These are phyloP conservation scores for Parachlorella kessleri DNA, from an alignment of 139 green algal species.

Conservation along the genomic window DNA sequence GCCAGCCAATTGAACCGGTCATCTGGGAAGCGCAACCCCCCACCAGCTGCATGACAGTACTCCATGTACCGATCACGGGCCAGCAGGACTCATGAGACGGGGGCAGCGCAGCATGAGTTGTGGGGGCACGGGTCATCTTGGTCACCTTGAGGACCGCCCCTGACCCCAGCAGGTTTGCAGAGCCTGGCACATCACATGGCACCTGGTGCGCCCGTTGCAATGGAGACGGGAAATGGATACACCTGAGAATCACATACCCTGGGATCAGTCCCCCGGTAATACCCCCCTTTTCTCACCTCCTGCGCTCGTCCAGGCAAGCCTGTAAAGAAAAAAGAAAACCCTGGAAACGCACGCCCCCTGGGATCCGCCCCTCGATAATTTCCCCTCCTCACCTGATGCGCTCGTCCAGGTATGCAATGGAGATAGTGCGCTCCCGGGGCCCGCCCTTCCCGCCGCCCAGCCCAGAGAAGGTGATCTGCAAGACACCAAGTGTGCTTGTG, in stretches of 20 bases:
- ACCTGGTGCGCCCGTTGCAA: background rate
- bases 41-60: no score
- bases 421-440: conserved; percentile 18
- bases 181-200: conserved; percentile 5
- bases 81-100: no score
- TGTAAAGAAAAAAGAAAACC: background rate
- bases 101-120: no score
- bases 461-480: conserved; percentile 31
- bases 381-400: conserved; percentile 24
- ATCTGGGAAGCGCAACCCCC: no score
- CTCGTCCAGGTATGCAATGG: conserved; percentile 38
- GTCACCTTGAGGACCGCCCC: conserved; percentile 8
- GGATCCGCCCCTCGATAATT: no score
- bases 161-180: background rate
- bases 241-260: background rate
- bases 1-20: no score
- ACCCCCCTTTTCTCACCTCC: no score
- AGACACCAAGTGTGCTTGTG: no score
- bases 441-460: conserved; percentile 25
- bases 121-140: no score
- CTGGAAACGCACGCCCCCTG: no score
- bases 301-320: no score
- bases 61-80: no score
- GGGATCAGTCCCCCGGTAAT: background rate
- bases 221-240: background rate